Percentiles rank a stretch among this genome's conserved stretches.
Conservation (phyloP, 140 eudicot genomes). For the Oenanthe javanica region DNA sequence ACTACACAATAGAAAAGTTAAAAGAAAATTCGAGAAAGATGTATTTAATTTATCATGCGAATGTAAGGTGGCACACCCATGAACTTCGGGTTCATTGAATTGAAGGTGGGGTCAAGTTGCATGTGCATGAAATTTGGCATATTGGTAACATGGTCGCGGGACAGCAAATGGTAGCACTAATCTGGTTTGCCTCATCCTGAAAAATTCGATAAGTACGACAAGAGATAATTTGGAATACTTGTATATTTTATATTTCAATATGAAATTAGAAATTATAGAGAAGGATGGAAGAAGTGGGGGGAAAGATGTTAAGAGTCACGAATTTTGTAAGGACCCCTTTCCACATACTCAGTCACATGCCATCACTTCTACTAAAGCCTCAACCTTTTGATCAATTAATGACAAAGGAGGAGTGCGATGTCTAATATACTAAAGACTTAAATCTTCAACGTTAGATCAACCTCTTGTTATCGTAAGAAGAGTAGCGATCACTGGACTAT, state of each 20-base stretch:
- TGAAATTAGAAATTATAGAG: no score
- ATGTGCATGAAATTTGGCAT: constrained; percentile 23
- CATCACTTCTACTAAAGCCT: no score
- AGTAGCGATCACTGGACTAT: neutral
- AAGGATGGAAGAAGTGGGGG: no score
- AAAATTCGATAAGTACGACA: neutral
- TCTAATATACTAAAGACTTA: neutral
- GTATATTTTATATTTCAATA: neutral
- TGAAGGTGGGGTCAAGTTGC: constrained; percentile 16
- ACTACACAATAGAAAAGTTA: neutral
- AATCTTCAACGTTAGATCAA: neutral
- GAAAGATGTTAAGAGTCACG: no score
- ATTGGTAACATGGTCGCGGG: neutral
- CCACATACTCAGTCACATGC: no score
- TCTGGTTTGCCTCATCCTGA: constrained; percentile 2
- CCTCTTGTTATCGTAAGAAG: neutral
- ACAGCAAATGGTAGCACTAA: constrained; percentile 18
- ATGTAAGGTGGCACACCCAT: neutral
- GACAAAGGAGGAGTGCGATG: neutral
- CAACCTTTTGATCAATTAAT: no score
- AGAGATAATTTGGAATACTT: neutral
- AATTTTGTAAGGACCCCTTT: no score
- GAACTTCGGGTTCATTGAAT: neutral
- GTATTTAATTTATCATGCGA: neutral
- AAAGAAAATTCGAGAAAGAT: neutral